phyloP scores from a whole-genome alignment of 345 rosid species.

The Moricandia moricandioides region DNA sequence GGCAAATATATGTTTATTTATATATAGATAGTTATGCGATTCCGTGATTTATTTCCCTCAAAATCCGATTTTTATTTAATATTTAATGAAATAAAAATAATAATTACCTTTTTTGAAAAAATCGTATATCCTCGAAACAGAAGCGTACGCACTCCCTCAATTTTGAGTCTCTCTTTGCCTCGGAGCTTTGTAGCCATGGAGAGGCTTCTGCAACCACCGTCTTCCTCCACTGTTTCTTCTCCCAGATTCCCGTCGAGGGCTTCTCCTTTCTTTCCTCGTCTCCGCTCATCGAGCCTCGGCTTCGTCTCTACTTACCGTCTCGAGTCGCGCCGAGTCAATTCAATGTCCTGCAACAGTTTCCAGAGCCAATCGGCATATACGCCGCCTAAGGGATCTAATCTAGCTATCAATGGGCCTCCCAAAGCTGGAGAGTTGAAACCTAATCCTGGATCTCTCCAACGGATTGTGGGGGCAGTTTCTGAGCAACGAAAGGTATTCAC shows the following conservation, averaged over 20 bases:
- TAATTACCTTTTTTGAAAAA: neutral
- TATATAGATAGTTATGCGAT: neutral
- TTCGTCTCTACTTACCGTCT: conserved; percentile 29
- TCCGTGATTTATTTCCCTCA: neutral
- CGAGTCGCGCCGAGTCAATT: conserved; percentile 45
- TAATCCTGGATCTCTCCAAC: conserved; percentile 33
- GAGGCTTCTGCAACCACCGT: conserved; percentile 68
- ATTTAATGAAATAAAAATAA: neutral
- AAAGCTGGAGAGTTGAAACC: conserved; percentile 38
- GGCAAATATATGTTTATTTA: neutral
- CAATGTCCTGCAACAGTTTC: conserved; percentile 41
- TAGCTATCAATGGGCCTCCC: conserved; percentile 14
- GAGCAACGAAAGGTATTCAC: conserved; percentile 52
- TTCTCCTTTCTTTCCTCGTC: conserved; percentile 42
- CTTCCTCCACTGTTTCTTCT: conserved; percentile 52
- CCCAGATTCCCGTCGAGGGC: conserved; percentile 38
- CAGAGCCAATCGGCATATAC: conserved; percentile 29
- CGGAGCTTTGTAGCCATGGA: conserved; percentile 56
- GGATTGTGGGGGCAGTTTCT: conserved; percentile 38
- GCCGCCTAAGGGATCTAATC: neutral
- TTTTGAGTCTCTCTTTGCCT: conserved; percentile 12
- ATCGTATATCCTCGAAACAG: conserved; percentile 14
- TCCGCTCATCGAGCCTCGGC: conserved; percentile 39
- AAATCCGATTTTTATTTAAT: neutral
- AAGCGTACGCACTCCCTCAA: conserved; percentile 24